These are phyloP conservation scores for Cephalotrichum gorgonifer DNA, from an alignment of 2,329 filamentous ascomycete genomes.

Conservation along the genomic window DNA sequence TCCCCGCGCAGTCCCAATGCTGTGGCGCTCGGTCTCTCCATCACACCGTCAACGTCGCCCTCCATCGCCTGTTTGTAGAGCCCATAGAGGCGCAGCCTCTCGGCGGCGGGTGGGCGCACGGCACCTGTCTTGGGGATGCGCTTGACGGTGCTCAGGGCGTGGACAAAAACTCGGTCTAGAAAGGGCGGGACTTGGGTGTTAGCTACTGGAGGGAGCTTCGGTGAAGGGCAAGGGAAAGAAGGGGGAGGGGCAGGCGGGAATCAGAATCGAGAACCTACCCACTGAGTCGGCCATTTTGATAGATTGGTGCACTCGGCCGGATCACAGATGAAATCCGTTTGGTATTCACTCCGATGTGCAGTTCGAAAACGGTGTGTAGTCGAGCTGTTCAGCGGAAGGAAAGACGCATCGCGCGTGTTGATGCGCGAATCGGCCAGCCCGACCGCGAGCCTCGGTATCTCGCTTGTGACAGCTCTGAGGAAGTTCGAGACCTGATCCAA, in stretches of 20 bases:
- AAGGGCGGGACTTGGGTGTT: background rate
- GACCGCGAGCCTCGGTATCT: background rate
- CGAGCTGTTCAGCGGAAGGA: background rate
- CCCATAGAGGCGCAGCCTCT: constrained; percentile 88
- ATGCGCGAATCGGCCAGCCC: background rate
- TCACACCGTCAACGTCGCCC: constrained; percentile 88
- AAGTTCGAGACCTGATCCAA: background rate
- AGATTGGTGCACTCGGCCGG: background rate
- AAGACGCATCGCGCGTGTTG: background rate
- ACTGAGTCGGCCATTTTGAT: constrained; percentile 27
- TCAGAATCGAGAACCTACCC: constrained; percentile 18
- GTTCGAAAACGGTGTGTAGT: background rate
- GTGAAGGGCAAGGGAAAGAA: constrained; percentile 7
- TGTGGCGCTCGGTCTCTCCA: constrained; percentile 61
- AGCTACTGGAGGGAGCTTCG: background rate
- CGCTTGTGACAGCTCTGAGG: too few relatives aligned
- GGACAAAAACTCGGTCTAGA: constrained; percentile 92
- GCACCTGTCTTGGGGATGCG: constrained; percentile 92
- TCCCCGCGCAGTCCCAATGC: constrained; percentile 33
- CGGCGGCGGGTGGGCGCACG: constrained; percentile 72
- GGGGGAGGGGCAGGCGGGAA: background rate
- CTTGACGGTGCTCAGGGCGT: constrained; percentile 97
- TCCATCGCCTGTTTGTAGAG: constrained; percentile 99
- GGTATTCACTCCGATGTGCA: background rate
- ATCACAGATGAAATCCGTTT: background rate